Evolutionary conservation across 148 eudicot species (phyloP), one percentile per base, ranked within the genome.

Genomic region (Fagopyrum homotropicum): DNA sequence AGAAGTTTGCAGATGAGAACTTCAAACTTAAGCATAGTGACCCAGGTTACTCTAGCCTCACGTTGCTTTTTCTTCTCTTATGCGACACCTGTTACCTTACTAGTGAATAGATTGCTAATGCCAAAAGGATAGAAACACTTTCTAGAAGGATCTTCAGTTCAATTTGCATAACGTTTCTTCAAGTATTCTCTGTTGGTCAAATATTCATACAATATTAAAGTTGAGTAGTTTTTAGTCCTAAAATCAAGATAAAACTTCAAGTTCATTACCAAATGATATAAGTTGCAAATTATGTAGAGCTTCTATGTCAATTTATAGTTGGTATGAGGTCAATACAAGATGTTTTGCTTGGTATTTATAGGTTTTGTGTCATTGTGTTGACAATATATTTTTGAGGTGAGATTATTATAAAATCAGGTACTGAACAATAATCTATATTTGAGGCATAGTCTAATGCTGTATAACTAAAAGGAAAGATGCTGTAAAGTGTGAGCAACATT

Each of bases 1-100:
- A 86, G 64, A 90, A 79, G 69, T 95, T 95, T 83, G 84, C 93
- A 30, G 99, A 95, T 74, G 97, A 95, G 82, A 95, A 90, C 80
- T 92, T 95, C 75, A 80, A 89, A 75, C 81, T 92, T 74, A 92
- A 89, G 82, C 99, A 95, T 86, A 88, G 89, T 76, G 86, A 79
- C 77, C 92, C 97, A 81, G 99, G 97, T 92, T 9, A 11, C 69
- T 63, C 30, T 15, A 61, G 30, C 16, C 2, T 29, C 44, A 9
- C 15, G 5, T 29, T 8, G 43, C 40, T 4, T 30, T 63, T 63
- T 63, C 45, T 10, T 26, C 44, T 30, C 4, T 5, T 11, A 29
- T 10, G 63, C 2, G 44, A 30, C 69, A 30, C 16, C 69, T 63
- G 30, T 29, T 11, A 57, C 30, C 30, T 57, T 57, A 57, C 35